These are phyloP conservation scores for Lipomyces orientalis DNA, from an alignment of 805 yeast genomes.

Conservation along the genomic window DNA sequence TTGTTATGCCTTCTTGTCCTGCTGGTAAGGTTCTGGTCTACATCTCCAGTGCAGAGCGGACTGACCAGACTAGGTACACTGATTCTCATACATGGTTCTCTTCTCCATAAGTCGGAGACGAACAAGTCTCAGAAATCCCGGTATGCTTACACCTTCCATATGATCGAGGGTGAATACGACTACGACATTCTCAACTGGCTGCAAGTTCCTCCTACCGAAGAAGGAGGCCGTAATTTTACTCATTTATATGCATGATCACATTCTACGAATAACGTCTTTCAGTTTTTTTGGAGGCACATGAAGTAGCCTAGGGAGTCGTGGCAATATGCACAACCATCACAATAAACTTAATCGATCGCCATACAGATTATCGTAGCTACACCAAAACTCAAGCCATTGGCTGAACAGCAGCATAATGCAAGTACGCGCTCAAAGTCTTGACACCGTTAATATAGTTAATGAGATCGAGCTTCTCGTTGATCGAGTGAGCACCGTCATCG, in stretches of 20 bases:
- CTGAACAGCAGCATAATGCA: constrained; percentile 68
- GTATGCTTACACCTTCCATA: constrained; percentile 80
- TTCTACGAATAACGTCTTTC: not conserved
- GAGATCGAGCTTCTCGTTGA: constrained; percentile 90
- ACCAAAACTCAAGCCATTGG: constrained; percentile 10
- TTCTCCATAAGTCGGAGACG: constrained; percentile 71
- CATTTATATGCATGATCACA: constrained; percentile 46
- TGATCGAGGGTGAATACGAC: constrained; percentile 67
- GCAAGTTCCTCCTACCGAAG: constrained; percentile 65
- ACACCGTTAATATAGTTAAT: constrained; percentile 91
- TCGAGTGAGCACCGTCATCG: constrained; percentile 98
- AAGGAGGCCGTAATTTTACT: constrained; percentile 66
- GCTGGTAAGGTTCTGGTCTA: constrained; percentile 54
- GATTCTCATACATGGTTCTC: constrained; percentile 72
- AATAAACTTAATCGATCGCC: not conserved
- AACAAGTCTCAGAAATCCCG: constrained; percentile 63
- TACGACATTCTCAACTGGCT: constrained; percentile 77
- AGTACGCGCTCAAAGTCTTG: constrained; percentile 90
- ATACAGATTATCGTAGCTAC: not conserved
- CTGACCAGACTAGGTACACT: constrained; percentile 47
- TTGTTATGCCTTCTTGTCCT: constrained; percentile 61
- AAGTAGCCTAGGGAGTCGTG: not conserved
- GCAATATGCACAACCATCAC: not conserved
- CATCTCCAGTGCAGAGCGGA: not conserved
- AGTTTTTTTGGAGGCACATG: not conserved